These are phyloP conservation scores for Polychytrium aggregatum DNA, from an alignment of 192 early-diverging fungal genomes.

Conservation along the genomic window DNA sequence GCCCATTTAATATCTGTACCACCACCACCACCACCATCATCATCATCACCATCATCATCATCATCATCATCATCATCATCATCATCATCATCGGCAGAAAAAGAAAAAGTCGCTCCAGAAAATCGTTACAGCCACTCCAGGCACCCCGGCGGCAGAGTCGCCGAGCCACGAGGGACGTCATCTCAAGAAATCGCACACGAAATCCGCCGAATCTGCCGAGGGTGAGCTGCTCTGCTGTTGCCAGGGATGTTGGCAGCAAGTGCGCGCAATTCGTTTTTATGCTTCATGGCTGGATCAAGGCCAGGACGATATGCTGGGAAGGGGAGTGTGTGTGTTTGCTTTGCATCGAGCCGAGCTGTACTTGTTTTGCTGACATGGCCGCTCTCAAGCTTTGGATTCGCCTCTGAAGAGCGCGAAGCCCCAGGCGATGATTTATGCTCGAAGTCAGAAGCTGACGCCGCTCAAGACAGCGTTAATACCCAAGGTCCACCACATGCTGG, in stretches of 20 bases:
- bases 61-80: too few species aligned
- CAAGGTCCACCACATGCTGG: constrained; percentile 39
- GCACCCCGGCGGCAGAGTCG: not conserved
- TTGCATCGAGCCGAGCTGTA: constrained; percentile 1
- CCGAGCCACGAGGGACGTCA: not conserved
- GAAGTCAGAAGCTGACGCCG: constrained; percentile 42
- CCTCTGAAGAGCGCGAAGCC: constrained; percentile 33
- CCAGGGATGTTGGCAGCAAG: too few species aligned
- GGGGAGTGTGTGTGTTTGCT: not conserved
- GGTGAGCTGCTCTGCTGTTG: too few species aligned
- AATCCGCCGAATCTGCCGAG: too few species aligned
- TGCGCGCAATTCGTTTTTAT: too few species aligned
- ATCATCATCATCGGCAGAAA: too few species aligned
- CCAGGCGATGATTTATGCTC: constrained; percentile 50
- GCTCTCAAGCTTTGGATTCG: not conserved
- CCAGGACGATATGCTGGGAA: not conserved
- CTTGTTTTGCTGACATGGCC: not conserved
- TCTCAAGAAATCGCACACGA: too few species aligned
- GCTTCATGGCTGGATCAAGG: constrained; percentile 13
- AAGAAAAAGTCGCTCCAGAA: too few species aligned
- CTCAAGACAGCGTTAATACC: constrained; percentile 36
- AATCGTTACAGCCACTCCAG: too few species aligned
- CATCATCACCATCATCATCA: too few species aligned
- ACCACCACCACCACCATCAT: too few species aligned
- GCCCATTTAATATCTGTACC: too few species aligned